Base-by-base conservation (phyloP, 2,329 filamentous ascomycete genomes). In the Xylariomycetidae sp. region DNA sequence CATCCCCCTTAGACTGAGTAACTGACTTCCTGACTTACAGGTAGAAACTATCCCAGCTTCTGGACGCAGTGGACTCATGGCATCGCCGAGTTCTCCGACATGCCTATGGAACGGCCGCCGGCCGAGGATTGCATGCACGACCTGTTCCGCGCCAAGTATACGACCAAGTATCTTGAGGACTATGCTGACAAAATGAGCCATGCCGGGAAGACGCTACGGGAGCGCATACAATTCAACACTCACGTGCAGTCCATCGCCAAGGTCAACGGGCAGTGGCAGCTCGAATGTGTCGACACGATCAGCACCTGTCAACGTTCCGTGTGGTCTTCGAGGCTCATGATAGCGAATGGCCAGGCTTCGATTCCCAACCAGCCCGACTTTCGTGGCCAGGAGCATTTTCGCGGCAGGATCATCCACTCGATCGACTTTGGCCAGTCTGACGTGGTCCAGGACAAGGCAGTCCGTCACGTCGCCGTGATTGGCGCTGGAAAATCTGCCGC, bases 401-500 rank as follows among this genome's bases (percentile, higher is more conserved):
- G 30, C 10, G 55, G 48, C 6, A 31, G 34, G 28, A 46, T 56
- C 5, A 36, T 63, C 10, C 59, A 62, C 35, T 52, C 53, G 12
- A 45, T 51, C 19, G 49, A 57, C 28, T 59, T 61, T 36, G 58
- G 57, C 6, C 28, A 49, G 15, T 56, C 51, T 4, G 36, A 45
- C 8, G 32, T 61, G 16, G 28, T 39, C 25, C 36, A 35, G 33
- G 53, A 26, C 31, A 34, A 36, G 13, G 31, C 37, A 10, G 33
- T 53, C 11, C 40, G 50, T 30, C 43, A 54, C 22, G 30, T 62
- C 19, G 36, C 51, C 3, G 50, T 64, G 1, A 26, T 62, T 11
- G 59, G 61, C 11, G 60, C 45, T 4, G 57, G 50, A 10, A 62
- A 62, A 30, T 64, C 60, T 6, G 48, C 59, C 5, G 59, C 56